phyloP scores from a whole-genome alignment of 169 alveolate species.

The Cryptosporidium canis region DNA sequence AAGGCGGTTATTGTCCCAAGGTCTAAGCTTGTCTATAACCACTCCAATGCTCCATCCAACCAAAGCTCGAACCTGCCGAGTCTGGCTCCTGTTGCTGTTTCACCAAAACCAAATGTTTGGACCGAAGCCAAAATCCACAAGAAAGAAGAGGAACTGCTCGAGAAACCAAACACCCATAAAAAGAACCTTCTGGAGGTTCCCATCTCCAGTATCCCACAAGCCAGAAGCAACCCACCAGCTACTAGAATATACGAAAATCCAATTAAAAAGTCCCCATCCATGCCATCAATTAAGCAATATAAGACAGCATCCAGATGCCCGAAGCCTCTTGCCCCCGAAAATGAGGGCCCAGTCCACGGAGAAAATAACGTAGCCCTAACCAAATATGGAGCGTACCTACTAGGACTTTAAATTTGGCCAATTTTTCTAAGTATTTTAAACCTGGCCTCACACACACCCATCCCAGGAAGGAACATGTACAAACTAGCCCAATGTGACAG shows the following conservation, averaged over 20 bases:
- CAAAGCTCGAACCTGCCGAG: not conserved
- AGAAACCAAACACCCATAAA: not conserved
- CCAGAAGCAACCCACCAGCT: not conserved
- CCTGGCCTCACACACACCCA: too few relatives aligned
- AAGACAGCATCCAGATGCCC: not conserved
- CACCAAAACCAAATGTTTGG: not conserved
- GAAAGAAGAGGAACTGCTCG: not conserved
- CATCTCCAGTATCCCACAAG: not conserved
- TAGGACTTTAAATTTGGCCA: conserved; percentile 21
- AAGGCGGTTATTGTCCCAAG: not conserved
- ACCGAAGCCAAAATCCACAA: not conserved
- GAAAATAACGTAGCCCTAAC: conserved; percentile 18
- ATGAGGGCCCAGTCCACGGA: not conserved
- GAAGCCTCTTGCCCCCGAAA: not conserved
- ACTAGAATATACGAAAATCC: not conserved
- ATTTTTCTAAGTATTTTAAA: not conserved
- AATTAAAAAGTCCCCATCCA: not conserved
- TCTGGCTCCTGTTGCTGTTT: not conserved
- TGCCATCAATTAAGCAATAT: not conserved
- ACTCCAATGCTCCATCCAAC: not conserved
- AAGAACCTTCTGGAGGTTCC: not conserved
- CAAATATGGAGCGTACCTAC: conserved; percentile 45
- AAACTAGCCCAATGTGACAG: not conserved
- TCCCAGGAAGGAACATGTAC: too few relatives aligned
- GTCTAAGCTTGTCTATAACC: not conserved